Conservation (phyloP, 2,329 filamentous ascomycete genomes). For the Aspergillus novofumigatus region DNA sequence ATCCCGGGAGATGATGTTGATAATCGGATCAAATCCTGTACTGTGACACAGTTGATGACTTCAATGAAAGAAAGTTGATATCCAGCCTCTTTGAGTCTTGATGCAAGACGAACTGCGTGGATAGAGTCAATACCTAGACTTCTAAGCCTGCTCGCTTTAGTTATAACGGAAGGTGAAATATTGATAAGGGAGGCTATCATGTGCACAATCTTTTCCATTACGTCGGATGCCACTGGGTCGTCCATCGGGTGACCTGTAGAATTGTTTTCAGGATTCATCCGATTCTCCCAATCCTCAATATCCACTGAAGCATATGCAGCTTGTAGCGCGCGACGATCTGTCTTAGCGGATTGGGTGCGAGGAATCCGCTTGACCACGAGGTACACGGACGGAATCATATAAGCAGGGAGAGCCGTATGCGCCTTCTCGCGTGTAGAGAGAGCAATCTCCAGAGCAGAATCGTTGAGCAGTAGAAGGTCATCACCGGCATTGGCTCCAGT, state of each 20-base stretch:
- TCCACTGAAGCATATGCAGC: conserved; percentile 22
- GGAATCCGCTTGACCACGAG: conserved; percentile 28
- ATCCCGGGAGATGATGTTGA: conserved; percentile 1
- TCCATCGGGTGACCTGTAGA: neutral
- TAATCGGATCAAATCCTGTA: conserved; percentile 23
- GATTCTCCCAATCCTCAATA: conserved; percentile 25
- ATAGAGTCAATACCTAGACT: conserved; percentile 32
- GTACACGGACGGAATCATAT: conserved; percentile 34
- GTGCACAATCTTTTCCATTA: conserved; percentile 13
- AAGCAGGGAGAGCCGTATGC: conserved; percentile 20
- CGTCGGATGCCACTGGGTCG: neutral
- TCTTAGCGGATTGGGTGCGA: conserved; percentile 28
- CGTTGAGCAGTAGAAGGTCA: conserved; percentile 11
- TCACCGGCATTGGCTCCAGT: neutral
- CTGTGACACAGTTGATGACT: conserved; percentile 25
- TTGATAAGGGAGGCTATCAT: conserved; percentile 20
- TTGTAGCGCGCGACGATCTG: conserved; percentile 28
- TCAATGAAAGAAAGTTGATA: conserved; percentile 25
- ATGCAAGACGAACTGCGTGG: conserved; percentile 26
- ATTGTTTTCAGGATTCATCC: conserved; percentile 14
- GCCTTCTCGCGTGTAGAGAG: conserved; percentile 19
- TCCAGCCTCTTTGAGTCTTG: conserved; percentile 22
- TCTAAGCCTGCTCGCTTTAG: conserved; percentile 18
- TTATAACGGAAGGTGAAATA: conserved; percentile 17
- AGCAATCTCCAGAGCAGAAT: conserved; percentile 19